These are phyloP conservation scores for Sophora flavescens DNA, from an alignment of 306 rosid genomes.

Conservation along the genomic window DNA sequence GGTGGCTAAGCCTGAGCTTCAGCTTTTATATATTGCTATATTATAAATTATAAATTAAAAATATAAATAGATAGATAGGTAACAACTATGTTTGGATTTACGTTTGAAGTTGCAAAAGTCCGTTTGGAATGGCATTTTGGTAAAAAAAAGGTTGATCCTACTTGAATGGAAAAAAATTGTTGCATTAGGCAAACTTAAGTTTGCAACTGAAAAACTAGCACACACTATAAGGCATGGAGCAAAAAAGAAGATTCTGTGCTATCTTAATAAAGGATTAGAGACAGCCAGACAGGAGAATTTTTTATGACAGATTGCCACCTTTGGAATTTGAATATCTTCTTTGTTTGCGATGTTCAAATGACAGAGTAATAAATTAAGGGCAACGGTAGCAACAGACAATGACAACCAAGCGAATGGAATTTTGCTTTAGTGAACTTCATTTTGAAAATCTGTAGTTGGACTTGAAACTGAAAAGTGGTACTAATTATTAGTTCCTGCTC, in stretches of 20 bases:
- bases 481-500: constrained; percentile 44
- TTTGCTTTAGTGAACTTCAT: constrained; percentile 16
- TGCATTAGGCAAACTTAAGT: no score
- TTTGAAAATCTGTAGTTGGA: constrained; percentile 44
- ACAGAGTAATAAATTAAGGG: neutral
- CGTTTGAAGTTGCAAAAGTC: no score
- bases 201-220: no score
- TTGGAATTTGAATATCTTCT: constrained; percentile 27
- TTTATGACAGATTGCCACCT: constrained; percentile 9
- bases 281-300: constrained; percentile 1
- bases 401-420: constrained; percentile 37
- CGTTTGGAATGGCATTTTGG: no score
- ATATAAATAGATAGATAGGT: no score
- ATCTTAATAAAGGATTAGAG: constrained; percentile 1
- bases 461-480: constrained; percentile 11
- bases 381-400: constrained; percentile 16
- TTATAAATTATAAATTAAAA: no score
- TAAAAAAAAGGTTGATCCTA: no score
- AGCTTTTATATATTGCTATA: no score
- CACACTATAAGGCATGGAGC: neutral
- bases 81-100: no score
- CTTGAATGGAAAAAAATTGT: no score
- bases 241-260: neutral
- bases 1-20: no score
- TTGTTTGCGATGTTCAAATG: constrained; percentile 4